These are phyloP conservation scores for Tetragonia tetragonoides DNA, from an alignment of 148 eudicot species.

Conservation along the genomic window DNA sequence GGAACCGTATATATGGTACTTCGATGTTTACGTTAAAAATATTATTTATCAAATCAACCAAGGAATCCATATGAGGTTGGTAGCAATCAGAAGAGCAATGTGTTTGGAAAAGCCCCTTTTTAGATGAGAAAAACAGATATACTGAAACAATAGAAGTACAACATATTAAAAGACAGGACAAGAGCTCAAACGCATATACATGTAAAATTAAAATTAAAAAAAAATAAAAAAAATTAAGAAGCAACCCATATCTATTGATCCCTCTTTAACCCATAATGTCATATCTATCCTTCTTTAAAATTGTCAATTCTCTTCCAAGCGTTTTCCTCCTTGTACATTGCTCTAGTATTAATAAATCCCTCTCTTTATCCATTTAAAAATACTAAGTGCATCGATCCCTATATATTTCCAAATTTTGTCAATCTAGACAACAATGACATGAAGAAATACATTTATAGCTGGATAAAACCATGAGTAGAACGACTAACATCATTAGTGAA, in stretches of 20 bases:
- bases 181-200: neutral
- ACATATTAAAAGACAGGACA: neutral
- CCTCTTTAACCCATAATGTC: neutral
- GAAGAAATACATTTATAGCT: neutral
- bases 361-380: neutral
- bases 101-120: neutral
- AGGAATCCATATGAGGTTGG: neutral
- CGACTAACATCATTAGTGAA: neutral
- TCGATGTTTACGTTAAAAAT: too few relatives aligned
- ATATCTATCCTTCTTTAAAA: too few relatives aligned
- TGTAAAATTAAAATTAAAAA: too few relatives aligned
- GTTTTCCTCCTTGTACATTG: too few relatives aligned
- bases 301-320: neutral
- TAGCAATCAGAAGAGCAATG: constrained; percentile 1
- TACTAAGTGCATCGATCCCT: too few relatives aligned
- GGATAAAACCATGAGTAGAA: neutral
- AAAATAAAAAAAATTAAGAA: too few relatives aligned
- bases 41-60: neutral
- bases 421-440: neutral
- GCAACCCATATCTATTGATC: neutral
- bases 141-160: neutral
- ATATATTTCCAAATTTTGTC: too few relatives aligned
- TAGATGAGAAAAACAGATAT: neutral
- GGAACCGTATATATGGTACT: too few relatives aligned
- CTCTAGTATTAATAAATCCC: too few relatives aligned